Evolutionary conservation across 148 eudicot species (phyloP).

Genomic region (Spergularia bocconei): DNA sequence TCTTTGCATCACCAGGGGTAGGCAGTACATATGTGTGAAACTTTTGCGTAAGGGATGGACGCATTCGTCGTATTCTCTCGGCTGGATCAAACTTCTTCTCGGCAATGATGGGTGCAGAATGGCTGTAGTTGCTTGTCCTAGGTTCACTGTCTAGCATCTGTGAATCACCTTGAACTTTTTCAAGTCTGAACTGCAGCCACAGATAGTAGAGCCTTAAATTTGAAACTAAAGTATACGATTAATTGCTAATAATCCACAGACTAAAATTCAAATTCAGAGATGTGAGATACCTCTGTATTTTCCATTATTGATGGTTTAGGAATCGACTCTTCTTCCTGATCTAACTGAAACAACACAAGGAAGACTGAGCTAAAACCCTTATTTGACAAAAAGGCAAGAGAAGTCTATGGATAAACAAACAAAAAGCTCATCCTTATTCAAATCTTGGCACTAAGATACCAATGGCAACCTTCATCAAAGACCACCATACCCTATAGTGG

Average conservation of each 20-base stretch:
- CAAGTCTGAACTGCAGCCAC: constrained; percentile 43
- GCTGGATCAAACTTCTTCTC: constrained; percentile 68
- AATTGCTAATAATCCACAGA: background rate
- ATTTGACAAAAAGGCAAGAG: background rate
- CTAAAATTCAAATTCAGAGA: background rate
- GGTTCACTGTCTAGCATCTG: constrained; percentile 41
- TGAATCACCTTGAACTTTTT: constrained; percentile 46
- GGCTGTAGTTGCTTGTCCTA: constrained; percentile 58
- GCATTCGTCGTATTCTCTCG: constrained; percentile 51
- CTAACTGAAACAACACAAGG: constrained; percentile 50
- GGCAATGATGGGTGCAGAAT: constrained; percentile 70
- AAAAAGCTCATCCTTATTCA: background rate
- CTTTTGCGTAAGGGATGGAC: constrained; percentile 43
- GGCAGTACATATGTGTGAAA: constrained; percentile 74
- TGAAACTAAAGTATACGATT: background rate
- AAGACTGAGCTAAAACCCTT: background rate
- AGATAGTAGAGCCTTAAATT: constrained; percentile 12
- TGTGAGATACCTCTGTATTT: constrained; percentile 45
- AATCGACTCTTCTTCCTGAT: constrained; percentile 50
- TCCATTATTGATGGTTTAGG: constrained; percentile 41
- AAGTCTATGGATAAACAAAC: background rate
- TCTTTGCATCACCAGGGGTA: constrained; percentile 76
- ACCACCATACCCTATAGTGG: background rate
- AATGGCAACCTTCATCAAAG: background rate
- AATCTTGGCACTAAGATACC: background rate